Evolutionary conservation across 140 eudicot species (phyloP), one percentile per base, ranked within the genome.

Genomic region (Cichorium intybus): DNA sequence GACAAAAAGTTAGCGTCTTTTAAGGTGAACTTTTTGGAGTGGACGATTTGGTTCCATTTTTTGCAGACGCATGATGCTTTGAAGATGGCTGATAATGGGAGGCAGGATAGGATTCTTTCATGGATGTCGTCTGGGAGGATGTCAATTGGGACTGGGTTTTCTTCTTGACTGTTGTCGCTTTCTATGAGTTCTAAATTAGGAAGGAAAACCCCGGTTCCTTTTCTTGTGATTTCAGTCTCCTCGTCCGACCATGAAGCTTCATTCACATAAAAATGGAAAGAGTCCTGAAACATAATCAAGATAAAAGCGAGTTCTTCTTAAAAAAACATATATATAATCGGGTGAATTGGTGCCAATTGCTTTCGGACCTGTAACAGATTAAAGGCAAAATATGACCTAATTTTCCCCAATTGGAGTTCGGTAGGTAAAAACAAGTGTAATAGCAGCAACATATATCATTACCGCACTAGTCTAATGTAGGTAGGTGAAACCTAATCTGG

Each of bases 41-140:
- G 77, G 45, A 78, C 55, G 29, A 75, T 77, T 10, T 67, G 49
- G 17, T 81, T 56, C 91, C 87, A 84, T 34, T 81, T 80, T 60
- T 63, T 81, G 46, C 87, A 70, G 39, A 84, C 84, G 20, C 80
- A 66, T 10, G 80, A 60, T 0, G 82, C 80, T 71, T 69, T 81
- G 17, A 77, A 16, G 2, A 62, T 59, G n/a, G 74, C 71, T 2
- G 83, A 61, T 46, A 80, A 48, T 0, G 90, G 90, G 62, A 84
- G 86, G 34, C 48, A 15, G 4, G 83, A 15, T 6, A 84, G 37
- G 31, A 84, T 57, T 60, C 64, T 56, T 56, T 74, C 90, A 4
- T 80, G 85, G 53, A 84, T 26, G 18, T 80, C 90, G 31, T 74
- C 75, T 4, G 86, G 86, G 34, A 83, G 89, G 52, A 72, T 43